Evolutionary conservation across 2,329 filamentous ascomycete species (phyloP), one percentile per base, ranked within the genome.

Genomic region (Penicillium sp.): DNA sequence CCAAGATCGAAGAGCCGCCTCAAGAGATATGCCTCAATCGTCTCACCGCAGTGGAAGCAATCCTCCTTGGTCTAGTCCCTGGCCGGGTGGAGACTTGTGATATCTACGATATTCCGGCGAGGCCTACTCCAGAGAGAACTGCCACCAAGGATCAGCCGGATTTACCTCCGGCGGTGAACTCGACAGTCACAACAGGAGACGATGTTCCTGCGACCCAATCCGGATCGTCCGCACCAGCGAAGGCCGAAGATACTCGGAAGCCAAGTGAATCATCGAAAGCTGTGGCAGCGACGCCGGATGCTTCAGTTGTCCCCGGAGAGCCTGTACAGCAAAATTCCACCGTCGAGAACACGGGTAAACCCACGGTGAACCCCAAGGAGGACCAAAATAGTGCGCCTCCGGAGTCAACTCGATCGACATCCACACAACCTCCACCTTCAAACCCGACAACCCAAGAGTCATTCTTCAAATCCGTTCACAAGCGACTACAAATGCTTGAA

Each of bases 391-490:
- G 22, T 52, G 39, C 53, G 4, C 71, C 44, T 59, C 72, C 24
- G 61, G 68, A 71, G 30, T 55, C 61, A 2, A 62, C 51, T 3
- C 61, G 64, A 54, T 46, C 73, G 24, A 74, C 77, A 8, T 65
- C 78, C 38, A 73, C 75, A 24, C 73, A 81, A 60, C 74, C 79
- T 1, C 68, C 79, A 7, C 71, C 80, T 1, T 73, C 87, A 1
- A 82, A 85, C 0, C 92, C 92, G 2, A 91, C 92, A 0, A 94
- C 95, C 1, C 94, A 99, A 70, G 94, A 99, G 69, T 94, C 89
- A 1, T 97, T 99, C 73, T 99, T 96, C 81, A 97, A 97, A 70
- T 90, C 91, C 4, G 87, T 97, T 8, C 90, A 92, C 57, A 97
- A 97, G 71, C 89, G 94, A 1, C 80, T 99, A 4, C 89, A 92